Percentiles rank a stretch among this genome's conserved stretches.
These are phyloP conservation scores for Amanita molliuscula DNA, from an alignment of 768 basidiomycete genomes.

Conservation along the genomic window DNA sequence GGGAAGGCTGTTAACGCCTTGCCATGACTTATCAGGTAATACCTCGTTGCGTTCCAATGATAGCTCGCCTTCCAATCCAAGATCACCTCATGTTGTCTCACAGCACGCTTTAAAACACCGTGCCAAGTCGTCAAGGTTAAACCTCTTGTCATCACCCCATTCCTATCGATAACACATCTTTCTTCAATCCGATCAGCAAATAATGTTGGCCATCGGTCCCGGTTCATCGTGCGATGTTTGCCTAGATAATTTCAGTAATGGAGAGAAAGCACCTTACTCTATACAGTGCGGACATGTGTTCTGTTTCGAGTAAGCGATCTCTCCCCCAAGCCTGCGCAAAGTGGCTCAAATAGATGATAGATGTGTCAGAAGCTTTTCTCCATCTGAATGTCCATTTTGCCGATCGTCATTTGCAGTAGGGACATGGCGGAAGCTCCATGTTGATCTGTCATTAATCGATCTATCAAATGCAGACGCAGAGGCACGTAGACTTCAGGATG, in stretches of 20 bases:
- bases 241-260: constrained; percentile 48
- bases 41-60: too few species aligned
- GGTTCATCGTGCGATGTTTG: constrained; percentile 71
- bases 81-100: too few species aligned
- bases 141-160: neutral
- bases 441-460: constrained; percentile 32
- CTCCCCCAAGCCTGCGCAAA: neutral
- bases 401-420: constrained; percentile 37
- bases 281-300: constrained; percentile 72
- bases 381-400: constrained; percentile 53
- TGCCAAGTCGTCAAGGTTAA: neutral
- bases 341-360: constrained; percentile 20
- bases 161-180: neutral
- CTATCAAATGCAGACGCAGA: constrained; percentile 26
- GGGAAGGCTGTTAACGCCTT: too few species aligned
- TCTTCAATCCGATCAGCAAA: constrained; percentile 1
- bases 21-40: too few species aligned
- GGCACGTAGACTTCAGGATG: constrained; percentile 40
- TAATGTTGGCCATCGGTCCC: constrained; percentile 56
- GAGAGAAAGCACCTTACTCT: constrained; percentile 46
- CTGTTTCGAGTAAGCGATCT: constrained; percentile 34
- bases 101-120: too few species aligned
- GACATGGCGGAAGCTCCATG: constrained; percentile 44
- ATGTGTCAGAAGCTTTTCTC: constrained; percentile 41
- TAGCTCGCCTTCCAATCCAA: too few species aligned